Base-by-base conservation (phyloP, 2,329 filamentous ascomycete genomes). In the Apiospora malaysiana region DNA sequence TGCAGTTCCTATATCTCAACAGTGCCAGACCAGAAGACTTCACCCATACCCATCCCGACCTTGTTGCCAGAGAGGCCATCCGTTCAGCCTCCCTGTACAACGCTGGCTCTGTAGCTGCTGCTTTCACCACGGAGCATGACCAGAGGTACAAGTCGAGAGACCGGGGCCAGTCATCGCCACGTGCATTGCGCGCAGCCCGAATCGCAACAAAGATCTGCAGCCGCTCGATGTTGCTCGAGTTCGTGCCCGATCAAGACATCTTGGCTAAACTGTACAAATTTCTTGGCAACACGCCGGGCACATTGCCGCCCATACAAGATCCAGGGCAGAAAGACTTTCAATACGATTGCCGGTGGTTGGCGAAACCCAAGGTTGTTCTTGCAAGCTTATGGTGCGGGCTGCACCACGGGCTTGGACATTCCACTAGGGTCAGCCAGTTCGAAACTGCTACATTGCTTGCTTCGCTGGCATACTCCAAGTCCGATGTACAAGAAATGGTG, bases 41-140 rank as follows among this genome's bases (percentile, higher is more conserved):
- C 32, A 27, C 25, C 25, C n/a, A 56, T 71, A 12, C 16, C 68
- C 3, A 72, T 72, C 3, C 43, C 71, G 23, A 25, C 12, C 51
- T 75, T 32, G 4, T 73, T 12, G 37, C 68, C 25, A 71, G 74
- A 32, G 72, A 76, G 40, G 32, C 71, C 10, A 72, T 75, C 37
- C 74, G 74, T 10, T 75, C 74, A 10, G 72, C 77, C 18, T 56
- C 68, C 23, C 72, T 76, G 45, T 70, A 71, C 37, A 63, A 69
- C 5, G 72, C 71, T n/a, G 76, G 74, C 0, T 85, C 82, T 72
- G 83, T 83, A 4, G 81, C 81, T 5, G 82, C 84, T 70, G 66
- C 76, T 25, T 77, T 80, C 71, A 82, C 78, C 0, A 21, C 63
- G 2, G 43, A 47, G 0, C 42, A 76, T 56, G 83, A 85, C 71